These are phyloP conservation scores for Clathrospora elynae DNA, from an alignment of 2,329 filamentous ascomycete species.

Conservation along the genomic window DNA sequence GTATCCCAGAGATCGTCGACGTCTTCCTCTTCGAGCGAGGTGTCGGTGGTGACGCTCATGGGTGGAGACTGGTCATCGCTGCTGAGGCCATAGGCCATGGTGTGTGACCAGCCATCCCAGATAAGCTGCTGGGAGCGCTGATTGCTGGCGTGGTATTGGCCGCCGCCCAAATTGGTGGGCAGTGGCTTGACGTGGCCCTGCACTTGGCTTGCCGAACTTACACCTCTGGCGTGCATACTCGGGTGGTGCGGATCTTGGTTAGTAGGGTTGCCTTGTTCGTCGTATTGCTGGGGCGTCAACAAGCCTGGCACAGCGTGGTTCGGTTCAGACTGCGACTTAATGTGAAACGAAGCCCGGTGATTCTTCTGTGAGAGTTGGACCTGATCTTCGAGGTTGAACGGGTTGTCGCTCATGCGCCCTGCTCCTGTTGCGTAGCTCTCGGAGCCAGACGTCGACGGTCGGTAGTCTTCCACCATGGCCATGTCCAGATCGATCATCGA, in stretches of 20 bases:
- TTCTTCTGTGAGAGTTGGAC: conserved; percentile 46
- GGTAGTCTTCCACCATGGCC: conserved; percentile 49
- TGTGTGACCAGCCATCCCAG: conserved; percentile 45
- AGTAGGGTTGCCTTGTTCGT: conserved; percentile 43
- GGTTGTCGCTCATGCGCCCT: conserved; percentile 52
- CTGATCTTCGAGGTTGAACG: conserved; percentile 57
- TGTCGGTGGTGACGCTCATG: conserved; percentile 39
- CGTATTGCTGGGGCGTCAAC: conserved; percentile 44
- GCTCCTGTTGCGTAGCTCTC: conserved; percentile 45
- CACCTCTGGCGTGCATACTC: conserved; percentile 41
- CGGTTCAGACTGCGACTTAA: conserved; percentile 50
- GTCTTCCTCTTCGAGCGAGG: conserved; percentile 43
- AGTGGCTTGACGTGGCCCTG: conserved; percentile 32
- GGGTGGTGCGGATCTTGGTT: conserved; percentile 37
- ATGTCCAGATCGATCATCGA: conserved; percentile 54
- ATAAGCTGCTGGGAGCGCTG: conserved; percentile 37
- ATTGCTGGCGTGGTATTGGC: conserved; percentile 27
- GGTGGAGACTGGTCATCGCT: conserved; percentile 41
- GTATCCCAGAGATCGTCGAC: conserved; percentile 45
- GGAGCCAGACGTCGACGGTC: conserved; percentile 52
- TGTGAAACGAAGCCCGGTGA: conserved; percentile 48
- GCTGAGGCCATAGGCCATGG: conserved; percentile 37
- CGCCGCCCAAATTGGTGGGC: conserved; percentile 24
- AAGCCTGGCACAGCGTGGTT: conserved; percentile 46
- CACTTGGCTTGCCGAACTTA: conserved; percentile 45